These are phyloP conservation scores for Mortierella claussenii DNA, from an alignment of 192 early-diverging fungal species.

Conservation along the genomic window DNA sequence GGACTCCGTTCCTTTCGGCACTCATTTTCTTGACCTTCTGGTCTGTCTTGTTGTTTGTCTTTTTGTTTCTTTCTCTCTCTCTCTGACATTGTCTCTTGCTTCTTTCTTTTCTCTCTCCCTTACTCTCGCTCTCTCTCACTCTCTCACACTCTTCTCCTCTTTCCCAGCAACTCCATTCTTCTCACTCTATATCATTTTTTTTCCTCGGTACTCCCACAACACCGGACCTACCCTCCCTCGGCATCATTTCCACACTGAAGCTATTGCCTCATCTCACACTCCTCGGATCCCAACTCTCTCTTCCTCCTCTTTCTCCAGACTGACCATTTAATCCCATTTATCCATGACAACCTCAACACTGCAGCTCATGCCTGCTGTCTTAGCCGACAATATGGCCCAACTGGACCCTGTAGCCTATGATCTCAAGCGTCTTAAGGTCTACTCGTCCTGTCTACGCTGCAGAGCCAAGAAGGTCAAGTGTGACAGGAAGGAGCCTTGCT, in stretches of 20 bases:
- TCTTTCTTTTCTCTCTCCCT: background rate
- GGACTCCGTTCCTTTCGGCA: background rate
- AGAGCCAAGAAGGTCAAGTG: constrained; percentile 52
- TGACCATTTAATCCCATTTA: background rate
- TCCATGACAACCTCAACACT: constrained; percentile 44
- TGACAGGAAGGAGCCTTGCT: constrained; percentile 51
- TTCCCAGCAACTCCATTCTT: background rate
- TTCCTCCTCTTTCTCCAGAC: constrained; percentile 3
- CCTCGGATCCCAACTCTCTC: background rate
- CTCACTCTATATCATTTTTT: background rate
- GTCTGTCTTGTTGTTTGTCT: background rate
- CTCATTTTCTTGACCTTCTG: background rate
- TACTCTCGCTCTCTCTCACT: background rate
- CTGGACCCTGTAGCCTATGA: constrained; percentile 29
- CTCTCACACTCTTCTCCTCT: background rate
- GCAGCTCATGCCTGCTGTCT: constrained; percentile 16
- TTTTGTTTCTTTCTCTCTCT: background rate
- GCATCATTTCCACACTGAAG: background rate
- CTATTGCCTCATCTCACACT: background rate
- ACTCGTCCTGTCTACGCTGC: constrained; percentile 50
- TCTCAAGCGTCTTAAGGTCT: constrained; percentile 51
- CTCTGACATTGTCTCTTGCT: background rate
- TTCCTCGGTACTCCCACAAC: background rate
- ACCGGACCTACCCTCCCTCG: background rate
- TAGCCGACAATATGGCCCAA: background rate